Conservation (phyloP, 73 alveolate species). For the Halteria grandinella region DNA sequence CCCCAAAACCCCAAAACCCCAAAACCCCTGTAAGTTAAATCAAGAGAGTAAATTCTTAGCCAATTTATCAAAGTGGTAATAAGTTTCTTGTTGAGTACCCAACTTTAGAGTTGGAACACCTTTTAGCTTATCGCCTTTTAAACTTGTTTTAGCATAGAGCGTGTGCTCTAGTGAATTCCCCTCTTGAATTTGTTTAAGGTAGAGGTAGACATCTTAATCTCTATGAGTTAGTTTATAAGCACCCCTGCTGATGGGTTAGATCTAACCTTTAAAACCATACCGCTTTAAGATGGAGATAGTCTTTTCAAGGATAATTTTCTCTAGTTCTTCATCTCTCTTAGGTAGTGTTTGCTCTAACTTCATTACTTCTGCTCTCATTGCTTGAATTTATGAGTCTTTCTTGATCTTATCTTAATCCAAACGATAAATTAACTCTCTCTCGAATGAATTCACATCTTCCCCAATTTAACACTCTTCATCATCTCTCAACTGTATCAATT, state of each 20-base stretch:
- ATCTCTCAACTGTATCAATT: neutral
- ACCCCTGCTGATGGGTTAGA: neutral
- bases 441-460: slow-evolving; percentile 10
- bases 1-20: slow-evolving; percentile 11
- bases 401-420: neutral
- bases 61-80: slow-evolving; percentile 14
- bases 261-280: neutral
- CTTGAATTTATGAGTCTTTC: neutral
- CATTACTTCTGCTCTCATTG: no score
- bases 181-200: no score
- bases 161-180: no score
- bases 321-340: slow-evolving; percentile 3
- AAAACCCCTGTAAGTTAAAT: neutral
- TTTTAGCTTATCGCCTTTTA: no score
- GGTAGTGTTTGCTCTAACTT: neutral
- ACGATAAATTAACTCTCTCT: slow-evolving; percentile 17
- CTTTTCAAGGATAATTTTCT: slow-evolving; percentile 10
- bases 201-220: no score
- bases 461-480: neutral
- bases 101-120: no score
- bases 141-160: no score
- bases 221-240: slow-evolving; percentile 21
- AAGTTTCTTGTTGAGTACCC: no score
- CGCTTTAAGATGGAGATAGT: neutral
- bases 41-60: no score